phyloP scores from a whole-genome alignment of 208 protist genomes.

The Acanthamoeba healyi region DNA sequence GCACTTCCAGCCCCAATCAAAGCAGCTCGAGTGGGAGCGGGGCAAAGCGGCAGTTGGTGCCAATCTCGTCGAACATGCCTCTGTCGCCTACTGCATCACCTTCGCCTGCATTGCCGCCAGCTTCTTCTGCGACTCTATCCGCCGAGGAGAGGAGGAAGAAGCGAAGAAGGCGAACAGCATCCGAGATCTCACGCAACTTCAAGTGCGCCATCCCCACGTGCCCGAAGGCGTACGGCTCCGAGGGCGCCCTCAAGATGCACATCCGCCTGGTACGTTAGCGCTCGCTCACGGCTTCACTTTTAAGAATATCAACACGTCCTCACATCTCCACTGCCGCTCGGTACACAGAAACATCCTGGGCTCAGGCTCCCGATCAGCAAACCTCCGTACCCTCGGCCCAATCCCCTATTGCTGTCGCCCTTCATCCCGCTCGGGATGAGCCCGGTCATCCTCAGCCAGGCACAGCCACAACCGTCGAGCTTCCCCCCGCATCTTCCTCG shows the following conservation, averaged over 20 bases:
- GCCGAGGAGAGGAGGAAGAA: constrained; percentile 71
- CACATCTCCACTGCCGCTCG: background rate
- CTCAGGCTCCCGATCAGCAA: background rate
- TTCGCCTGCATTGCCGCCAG: background rate
- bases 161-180: constrained; percentile 69
- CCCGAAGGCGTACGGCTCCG: constrained; percentile 81
- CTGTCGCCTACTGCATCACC: background rate
- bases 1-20: no score
- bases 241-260: constrained; percentile 85
- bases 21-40: no score
- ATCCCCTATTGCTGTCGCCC: background rate
- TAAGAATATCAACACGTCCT: background rate
- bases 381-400: background rate
- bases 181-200: constrained; percentile 77
- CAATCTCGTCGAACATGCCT: background rate
- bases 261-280: constrained; percentile 77
- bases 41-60: background rate
- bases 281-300: background rate
- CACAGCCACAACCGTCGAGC: background rate
- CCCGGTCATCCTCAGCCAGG: background rate
- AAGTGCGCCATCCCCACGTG: constrained; percentile 77
- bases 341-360: constrained; percentile 9
- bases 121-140: background rate
- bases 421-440: background rate
- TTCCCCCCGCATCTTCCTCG: background rate